A percentile compares a stretch with the other conserved stretches of the same genome.
These are phyloP conservation scores for Macadamia tetraphylla DNA, from an alignment of 164 flowering plant species.

Conservation along the genomic window DNA sequence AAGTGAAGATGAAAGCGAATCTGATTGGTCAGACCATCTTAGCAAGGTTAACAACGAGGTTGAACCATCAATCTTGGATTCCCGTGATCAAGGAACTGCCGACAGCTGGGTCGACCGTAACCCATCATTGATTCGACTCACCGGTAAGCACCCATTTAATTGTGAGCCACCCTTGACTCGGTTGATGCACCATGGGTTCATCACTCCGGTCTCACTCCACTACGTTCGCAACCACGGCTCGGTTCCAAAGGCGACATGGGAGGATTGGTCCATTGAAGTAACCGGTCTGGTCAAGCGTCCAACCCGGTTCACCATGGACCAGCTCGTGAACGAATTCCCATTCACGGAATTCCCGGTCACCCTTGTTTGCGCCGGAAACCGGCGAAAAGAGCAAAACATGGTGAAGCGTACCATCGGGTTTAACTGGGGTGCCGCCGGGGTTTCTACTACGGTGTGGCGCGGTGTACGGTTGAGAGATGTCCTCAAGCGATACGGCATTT, in stretches of 20 bases:
- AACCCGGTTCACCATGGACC: conserved; percentile 58
- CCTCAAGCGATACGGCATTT: conserved; percentile 65
- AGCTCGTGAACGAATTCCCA: conserved; percentile 58
- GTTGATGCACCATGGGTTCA: conserved; percentile 91
- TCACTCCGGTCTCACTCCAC: conserved; percentile 90
- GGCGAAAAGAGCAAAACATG: conserved; percentile 94
- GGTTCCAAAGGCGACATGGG: conserved; percentile 68
- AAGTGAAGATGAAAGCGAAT: conserved; percentile 30
- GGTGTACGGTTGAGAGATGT: conserved; percentile 64
- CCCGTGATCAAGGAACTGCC: conserved; percentile 62
- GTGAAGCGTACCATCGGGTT: conserved; percentile 80
- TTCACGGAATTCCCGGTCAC: conserved; percentile 68
- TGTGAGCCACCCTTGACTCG: conserved; percentile 65
- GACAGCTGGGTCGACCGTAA: conserved; percentile 79
- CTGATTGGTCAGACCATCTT: conserved; percentile 15
- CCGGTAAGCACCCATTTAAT: conserved; percentile 97
- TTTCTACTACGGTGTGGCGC: conserved; percentile 88
- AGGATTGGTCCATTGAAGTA: conserved; percentile 79
- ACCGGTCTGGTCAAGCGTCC: conserved; percentile 74
- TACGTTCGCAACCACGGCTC: conserved; percentile 97
- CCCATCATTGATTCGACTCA: conserved; percentile 71
- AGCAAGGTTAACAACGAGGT: conserved; percentile 35
- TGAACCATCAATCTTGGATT: conserved; percentile 52
- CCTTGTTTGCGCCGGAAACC: conserved; percentile 93
- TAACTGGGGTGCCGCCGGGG: conserved; percentile 91